Evolutionary conservation across 2,329 filamentous ascomycete genomes (phyloP), one percentile per base, ranked within the genome.

Genomic region (Fusarium nodosum): DNA sequence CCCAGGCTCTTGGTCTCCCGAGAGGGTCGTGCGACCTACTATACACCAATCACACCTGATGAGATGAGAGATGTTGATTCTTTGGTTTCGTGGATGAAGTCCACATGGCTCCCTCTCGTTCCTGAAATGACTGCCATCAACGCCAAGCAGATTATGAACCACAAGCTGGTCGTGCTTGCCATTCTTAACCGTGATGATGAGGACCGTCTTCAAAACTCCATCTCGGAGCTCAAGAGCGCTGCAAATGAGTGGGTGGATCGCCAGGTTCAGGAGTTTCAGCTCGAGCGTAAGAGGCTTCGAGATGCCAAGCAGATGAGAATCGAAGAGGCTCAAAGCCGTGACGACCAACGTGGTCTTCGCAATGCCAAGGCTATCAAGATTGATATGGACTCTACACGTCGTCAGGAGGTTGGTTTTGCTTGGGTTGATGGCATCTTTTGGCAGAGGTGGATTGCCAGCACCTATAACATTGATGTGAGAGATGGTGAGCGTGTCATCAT

Each of bases 191-290:
- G 94, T 52, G 90, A 93, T 36, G 89, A 94, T 64, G 84, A 90
- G 38, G 92, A 95, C 60, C 90, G 93, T 36, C 97, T 97, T 78
- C 82, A 88, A 52, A 85, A 86, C 59, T 92, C 93, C 28, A 92
- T 93, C 78, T 90, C 91, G 34, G 97, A 99, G 81, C 90, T 99
- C 82, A 98, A 98, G 87, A 95, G 91, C 71, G 96, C 96, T 2
- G 96, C 96, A 11, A 87, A 94, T 64, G 96, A 98, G 79, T 99
- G 96, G 94, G 97, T 98, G 88, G 95, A 98, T 79, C 96, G 97
- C 82, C 93, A 97, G 80, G 91, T 93, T 20, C 90, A 95, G 72
- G 86, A 93, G 39, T 97, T 97, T 85, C 93, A 97, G 78, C 88
- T 97, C 18, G 95, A 98, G 81, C 87, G 95, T 60, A 93, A 97